Evolutionary conservation across 2,329 filamentous ascomycete genomes (phyloP).

Genomic region (Alternaria sp.): DNA sequence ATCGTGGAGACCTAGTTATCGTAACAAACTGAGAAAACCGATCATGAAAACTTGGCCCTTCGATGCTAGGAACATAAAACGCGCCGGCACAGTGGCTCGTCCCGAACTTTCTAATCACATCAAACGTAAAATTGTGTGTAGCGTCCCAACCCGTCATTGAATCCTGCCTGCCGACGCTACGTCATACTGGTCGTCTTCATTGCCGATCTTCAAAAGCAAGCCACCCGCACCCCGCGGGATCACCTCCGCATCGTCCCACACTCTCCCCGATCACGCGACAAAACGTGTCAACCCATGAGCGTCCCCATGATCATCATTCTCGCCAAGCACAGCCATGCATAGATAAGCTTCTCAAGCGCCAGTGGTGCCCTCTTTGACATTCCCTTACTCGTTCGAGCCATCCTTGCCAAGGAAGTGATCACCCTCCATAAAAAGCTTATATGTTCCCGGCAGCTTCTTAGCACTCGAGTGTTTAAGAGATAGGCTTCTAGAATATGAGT

Average conservation of each 20-base stretch:
- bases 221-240: not conserved
- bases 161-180: not conserved
- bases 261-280: not conserved
- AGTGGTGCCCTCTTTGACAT: conserved; percentile 11
- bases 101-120: not conserved
- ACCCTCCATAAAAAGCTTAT: not conserved
- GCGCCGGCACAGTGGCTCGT: not conserved
- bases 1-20: not conserved
- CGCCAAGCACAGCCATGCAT: conserved; percentile 3
- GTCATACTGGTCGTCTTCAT: not conserved
- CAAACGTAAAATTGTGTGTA: not conserved
- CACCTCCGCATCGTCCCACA: not conserved
- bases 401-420: conserved; percentile 2
- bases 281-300: not conserved
- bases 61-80: not conserved
- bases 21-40: not conserved
- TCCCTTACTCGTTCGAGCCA: not conserved
- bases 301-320: not conserved
- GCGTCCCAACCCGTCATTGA: not conserved
- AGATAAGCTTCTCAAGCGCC: conserved; percentile 17
- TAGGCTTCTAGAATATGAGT: not conserved
- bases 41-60: not conserved
- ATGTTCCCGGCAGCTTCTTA: not conserved
- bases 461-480: conserved; percentile 6
- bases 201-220: not conserved